phyloP scores from a whole-genome alignment of 345 rosid genomes.

The Turnera subulata region DNA sequence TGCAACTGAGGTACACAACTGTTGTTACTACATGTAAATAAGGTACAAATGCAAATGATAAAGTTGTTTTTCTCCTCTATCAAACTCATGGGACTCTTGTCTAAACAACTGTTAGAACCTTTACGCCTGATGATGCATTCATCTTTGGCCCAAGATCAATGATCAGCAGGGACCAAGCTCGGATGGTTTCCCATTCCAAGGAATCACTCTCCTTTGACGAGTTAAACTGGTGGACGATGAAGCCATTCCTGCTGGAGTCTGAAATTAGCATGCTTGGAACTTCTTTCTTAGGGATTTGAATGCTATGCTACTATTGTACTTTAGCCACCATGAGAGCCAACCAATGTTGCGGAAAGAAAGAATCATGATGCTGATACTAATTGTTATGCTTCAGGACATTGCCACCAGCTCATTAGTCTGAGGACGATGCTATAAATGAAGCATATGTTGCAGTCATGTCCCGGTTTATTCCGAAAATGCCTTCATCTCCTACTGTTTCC shows the following conservation, averaged over 20 bases:
- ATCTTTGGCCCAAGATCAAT: conserved; percentile 54
- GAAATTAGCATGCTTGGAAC: too few species aligned
- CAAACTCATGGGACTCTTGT: conserved; percentile 23
- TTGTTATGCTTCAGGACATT: conserved; percentile 48
- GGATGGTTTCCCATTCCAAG: conserved; percentile 46
- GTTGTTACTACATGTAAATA: neutral
- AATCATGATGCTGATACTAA: neutral
- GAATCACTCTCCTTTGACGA: conserved; percentile 83
- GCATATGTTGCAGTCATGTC: conserved; percentile 55
- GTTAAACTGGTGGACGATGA: conserved; percentile 33
- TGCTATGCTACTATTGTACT: too few species aligned
- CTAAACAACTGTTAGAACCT: conserved; percentile 63
- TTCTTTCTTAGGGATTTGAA: too few species aligned
- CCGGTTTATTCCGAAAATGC: conserved; percentile 50
- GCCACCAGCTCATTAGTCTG: conserved; percentile 40
- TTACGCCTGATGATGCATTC: conserved; percentile 83
- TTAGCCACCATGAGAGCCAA: too few species aligned
- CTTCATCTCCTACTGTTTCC: conserved; percentile 60
- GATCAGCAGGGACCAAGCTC: conserved; percentile 42
- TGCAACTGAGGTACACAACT: conserved; percentile 49
- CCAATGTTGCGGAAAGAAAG: neutral
- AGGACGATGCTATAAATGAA: conserved; percentile 73
- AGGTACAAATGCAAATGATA: neutral
- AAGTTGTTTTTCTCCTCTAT: neutral
- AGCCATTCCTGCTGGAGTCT: neutral